Evolutionary conservation across 768 basidiomycete species (phyloP), one percentile per base, ranked within the genome.

Genomic region (Ephemerocybe angulata): DNA sequence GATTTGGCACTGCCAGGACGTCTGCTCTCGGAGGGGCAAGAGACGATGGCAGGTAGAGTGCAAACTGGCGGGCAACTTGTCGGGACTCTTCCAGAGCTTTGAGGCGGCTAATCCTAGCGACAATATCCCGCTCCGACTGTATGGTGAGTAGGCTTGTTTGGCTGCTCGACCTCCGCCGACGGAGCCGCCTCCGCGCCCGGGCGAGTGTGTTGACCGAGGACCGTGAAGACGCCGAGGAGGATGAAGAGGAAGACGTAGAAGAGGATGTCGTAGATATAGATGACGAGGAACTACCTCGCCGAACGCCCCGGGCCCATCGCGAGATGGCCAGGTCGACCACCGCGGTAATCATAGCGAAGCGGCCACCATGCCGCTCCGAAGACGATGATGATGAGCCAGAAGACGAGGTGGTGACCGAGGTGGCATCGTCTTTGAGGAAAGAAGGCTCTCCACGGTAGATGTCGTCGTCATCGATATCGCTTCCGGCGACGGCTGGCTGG

Each of bases 251-350:
- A 12, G 73, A 73, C 10, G 74, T 72, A 10, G 52, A 53, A 19
- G 73, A 72, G 27, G 80, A 78, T 0, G 80, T 65, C 2, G 77
- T 76, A 10, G 75, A 73, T 33, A 71, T 72, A 10, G 66, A 66
- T 28, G 53, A 57, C 3, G 70, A 70, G 2, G 72, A 70, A 62
- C 75, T 76, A 38, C 76, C 75, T 24, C 38, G 13, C 57, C 82
- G 64, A 28, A 67, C 65, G 53, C 69, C 61, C 27, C 58, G 74
- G 21, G 87, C 86, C 88, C 88, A 90, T 56, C 83, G 79, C 33
- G 84, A 71, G 55, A 89, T 87, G 6, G 87, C 87, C 47, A 79
- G 75, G 59, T 90, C 88, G 10, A 89, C 77, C 33, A 86, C 78
- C 1, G 84, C 77, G 19, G 86, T 77, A 29, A 85, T 73, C 21